These are phyloP conservation scores for Sarocladium strictum DNA, from an alignment of 2,329 filamentous ascomycete genomes.

Conservation along the genomic window DNA sequence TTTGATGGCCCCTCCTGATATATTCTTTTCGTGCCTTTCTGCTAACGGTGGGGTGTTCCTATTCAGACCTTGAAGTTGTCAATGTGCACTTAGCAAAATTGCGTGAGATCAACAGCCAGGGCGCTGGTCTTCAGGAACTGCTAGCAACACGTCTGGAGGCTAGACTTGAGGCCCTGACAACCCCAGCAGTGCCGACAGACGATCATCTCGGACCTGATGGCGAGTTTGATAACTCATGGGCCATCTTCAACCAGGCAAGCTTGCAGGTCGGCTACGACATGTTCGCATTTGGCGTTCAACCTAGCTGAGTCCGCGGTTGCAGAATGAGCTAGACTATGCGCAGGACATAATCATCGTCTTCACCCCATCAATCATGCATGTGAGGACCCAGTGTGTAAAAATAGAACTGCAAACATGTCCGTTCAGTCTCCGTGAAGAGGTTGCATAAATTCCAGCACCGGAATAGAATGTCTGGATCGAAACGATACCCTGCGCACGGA, in stretches of 20 bases:
- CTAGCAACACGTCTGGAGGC: constrained; percentile 20
- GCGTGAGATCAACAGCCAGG: constrained; percentile 20
- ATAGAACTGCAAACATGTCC: too few relatives aligned
- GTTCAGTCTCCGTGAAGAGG: too few relatives aligned
- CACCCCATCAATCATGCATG: too few relatives aligned
- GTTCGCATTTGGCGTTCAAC: neutral
- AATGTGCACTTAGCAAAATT: constrained; percentile 23
- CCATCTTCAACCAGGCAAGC: constrained; percentile 15
- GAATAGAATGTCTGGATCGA: too few relatives aligned
- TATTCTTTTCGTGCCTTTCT: neutral
- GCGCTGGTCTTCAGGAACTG: constrained; percentile 14
- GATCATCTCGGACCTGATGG: constrained; percentile 5
- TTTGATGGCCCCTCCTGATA: neutral
- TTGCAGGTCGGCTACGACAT: constrained; percentile 3
- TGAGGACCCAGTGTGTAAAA: too few relatives aligned
- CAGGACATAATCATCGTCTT: too few relatives aligned
- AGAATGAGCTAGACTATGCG: too few relatives aligned
- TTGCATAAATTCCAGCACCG: too few relatives aligned
- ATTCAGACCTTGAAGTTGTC: constrained; percentile 21
- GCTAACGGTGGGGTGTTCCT: too few relatives aligned
- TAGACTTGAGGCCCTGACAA: constrained; percentile 19
- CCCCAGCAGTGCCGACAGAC: constrained; percentile 15
- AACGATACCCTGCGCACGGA: too few relatives aligned
- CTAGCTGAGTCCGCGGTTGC: neutral
- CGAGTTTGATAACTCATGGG: constrained; percentile 16